Evolutionary conservation across 1,284 basidiomycete genomes (phyloP).

Genomic region (Moesziomyces parantarcticus): DNA sequence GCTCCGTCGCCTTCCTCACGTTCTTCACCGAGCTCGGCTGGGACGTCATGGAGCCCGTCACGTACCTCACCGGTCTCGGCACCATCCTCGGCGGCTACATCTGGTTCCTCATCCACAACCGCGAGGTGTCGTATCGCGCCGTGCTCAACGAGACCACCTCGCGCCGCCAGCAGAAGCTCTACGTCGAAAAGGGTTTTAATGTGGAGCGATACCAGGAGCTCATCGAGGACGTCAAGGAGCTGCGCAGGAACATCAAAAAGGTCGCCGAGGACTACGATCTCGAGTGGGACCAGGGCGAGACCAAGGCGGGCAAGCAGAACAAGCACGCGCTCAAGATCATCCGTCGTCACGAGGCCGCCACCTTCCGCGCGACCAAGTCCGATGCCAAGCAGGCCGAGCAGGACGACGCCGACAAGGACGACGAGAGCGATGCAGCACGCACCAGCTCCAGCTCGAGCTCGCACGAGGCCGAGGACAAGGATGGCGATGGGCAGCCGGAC

Average conservation of each 20-base stretch:
- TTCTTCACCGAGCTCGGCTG: conserved; percentile 56
- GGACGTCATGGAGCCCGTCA: conserved; percentile 57
- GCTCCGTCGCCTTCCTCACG: conserved; percentile 51
- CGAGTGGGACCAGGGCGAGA: conserved; percentile 62
- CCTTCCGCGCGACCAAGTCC: conserved; percentile 17
- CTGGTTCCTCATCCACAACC: conserved; percentile 61
- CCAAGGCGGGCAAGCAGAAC: conserved; percentile 48
- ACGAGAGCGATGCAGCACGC: conserved; percentile 8
- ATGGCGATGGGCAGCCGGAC: conserved; percentile 50
- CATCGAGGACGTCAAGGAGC: conserved; percentile 58
- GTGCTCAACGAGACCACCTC: conserved; percentile 62
- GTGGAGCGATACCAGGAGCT: conserved; percentile 54
- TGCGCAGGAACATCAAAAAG: conserved; percentile 55
- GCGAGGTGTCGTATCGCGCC: conserved; percentile 58
- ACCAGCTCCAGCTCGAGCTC: conserved; percentile 3
- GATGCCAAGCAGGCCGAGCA: conserved; percentile 12
- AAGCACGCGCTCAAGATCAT: conserved; percentile 60
- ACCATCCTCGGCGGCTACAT: conserved; percentile 58
- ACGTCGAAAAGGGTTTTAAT: conserved; percentile 59
- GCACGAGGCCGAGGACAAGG: conserved; percentile 47
- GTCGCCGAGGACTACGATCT: conserved; percentile 61
- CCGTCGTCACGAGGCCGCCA: conserved; percentile 41
- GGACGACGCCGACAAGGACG: conserved; percentile 24
- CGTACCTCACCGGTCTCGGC: conserved; percentile 58
- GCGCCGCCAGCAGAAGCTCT: conserved; percentile 54